Percentiles rank a stretch among this genome's conserved stretches.
These are phyloP conservation scores for Rhodamnia argentea DNA, from an alignment of 345 rosid genomes.

Conservation along the genomic window DNA sequence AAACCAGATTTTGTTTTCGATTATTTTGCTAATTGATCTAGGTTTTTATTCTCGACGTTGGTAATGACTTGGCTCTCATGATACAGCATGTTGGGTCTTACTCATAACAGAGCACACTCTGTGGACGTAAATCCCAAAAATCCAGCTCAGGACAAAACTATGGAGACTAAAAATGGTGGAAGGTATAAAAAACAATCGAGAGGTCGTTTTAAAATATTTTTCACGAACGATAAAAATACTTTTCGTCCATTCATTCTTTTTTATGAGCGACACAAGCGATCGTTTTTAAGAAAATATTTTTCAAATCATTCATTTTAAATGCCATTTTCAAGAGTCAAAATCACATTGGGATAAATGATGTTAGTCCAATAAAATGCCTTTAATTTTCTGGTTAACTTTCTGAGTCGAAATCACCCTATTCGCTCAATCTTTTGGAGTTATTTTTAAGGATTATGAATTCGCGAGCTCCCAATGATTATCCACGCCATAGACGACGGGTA, in stretches of 20 bases:
- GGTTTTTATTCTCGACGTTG: no score
- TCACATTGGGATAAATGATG: neutral
- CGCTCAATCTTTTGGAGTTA: neutral
- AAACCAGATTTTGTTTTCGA: no score
- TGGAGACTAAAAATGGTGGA: neutral
- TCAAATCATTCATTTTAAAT: neutral
- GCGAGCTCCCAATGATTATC: neutral
- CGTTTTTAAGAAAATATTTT: neutral
- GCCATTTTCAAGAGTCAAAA: neutral
- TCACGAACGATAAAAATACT: accelerated
- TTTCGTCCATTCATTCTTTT: neutral
- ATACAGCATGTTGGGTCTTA: no score
- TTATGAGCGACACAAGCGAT: accelerated
- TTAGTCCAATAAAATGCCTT: neutral
- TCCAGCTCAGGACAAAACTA: no score
- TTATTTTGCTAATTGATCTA: no score
- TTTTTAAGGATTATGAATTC: no score
- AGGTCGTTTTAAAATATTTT: neutral
- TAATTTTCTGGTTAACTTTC: neutral
- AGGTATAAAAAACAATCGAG: neutral
- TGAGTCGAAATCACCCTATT: no score
- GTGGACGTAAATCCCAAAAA: no score
- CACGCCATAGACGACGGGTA: no score
- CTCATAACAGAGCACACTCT: no score
- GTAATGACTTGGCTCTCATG: no score